These are phyloP conservation scores for Meredithiella fracta DNA, from an alignment of 2,329 filamentous ascomycete species.

Conservation along the genomic window DNA sequence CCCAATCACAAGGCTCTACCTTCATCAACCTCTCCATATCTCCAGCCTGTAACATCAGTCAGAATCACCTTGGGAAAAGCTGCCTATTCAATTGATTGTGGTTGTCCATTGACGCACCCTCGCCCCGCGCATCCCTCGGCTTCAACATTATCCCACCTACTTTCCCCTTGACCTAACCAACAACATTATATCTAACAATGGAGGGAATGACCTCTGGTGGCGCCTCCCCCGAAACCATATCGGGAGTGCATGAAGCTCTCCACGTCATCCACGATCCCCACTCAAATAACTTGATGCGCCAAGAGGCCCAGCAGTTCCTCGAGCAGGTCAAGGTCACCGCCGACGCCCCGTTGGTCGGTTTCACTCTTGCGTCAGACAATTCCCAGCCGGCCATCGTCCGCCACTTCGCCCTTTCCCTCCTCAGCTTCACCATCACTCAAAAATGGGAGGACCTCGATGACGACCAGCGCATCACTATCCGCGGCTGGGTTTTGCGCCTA, in stretches of 20 bases:
- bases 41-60: no score
- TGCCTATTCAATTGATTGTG: no score
- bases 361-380: slow-evolving; percentile 59
- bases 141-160: neutral
- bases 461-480: slow-evolving; percentile 51
- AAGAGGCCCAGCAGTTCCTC: slow-evolving; percentile 70
- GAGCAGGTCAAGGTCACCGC: slow-evolving; percentile 67
- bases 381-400: slow-evolving; percentile 66
- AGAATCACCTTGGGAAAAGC: no score
- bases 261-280: slow-evolving; percentile 71
- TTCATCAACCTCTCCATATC: no score
- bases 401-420: slow-evolving; percentile 81
- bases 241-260: slow-evolving; percentile 67
- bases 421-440: slow-evolving; percentile 80
- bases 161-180: neutral
- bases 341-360: slow-evolving; percentile 73
- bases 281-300: slow-evolving; percentile 64
- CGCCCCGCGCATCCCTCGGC: slow-evolving; percentile 18
- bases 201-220: slow-evolving; percentile 21
- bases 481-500: slow-evolving; percentile 63
- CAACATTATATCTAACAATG: slow-evolving; percentile 10
- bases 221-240: slow-evolving; percentile 29
- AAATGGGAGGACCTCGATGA: slow-evolving; percentile 58
- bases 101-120: neutral
- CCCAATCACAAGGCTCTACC: no score